Percentiles rank a stretch among this genome's conserved stretches.
phyloP scores from a whole-genome alignment of 2,329 filamentous ascomycete species.

The Aspergillus sp. region DNA sequence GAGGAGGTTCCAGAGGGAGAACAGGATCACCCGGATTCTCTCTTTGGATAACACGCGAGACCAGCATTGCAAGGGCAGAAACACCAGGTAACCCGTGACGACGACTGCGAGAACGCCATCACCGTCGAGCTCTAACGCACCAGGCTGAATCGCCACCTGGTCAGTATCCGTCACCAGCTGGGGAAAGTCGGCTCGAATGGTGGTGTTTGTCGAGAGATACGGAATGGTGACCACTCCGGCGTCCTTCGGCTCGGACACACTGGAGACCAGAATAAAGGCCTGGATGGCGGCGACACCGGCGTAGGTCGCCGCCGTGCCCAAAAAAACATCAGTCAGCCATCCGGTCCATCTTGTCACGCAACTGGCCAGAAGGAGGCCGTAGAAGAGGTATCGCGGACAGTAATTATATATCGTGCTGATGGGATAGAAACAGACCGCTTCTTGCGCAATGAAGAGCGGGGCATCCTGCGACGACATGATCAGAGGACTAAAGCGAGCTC shows the following conservation, averaged over 20 bases:
- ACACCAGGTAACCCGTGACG: conserved; percentile 33
- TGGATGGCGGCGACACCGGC: conserved; percentile 32
- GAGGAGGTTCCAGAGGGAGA: conserved; percentile 29
- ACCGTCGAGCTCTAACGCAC: conserved; percentile 29
- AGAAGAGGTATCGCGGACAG: conserved; percentile 35
- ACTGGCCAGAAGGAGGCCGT: conserved; percentile 26
- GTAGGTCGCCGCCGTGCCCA: conserved; percentile 33
- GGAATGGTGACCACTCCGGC: conserved; percentile 23
- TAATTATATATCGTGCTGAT: conserved; percentile 34
- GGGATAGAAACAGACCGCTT: conserved; percentile 31
- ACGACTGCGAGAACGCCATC: conserved; percentile 35
- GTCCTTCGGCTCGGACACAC: conserved; percentile 3
- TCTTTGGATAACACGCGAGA: conserved; percentile 27
- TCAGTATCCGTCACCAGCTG: conserved; percentile 20
- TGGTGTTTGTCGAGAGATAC: conserved; percentile 15
- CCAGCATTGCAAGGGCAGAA: conserved; percentile 34
- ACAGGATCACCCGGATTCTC: conserved; percentile 25
- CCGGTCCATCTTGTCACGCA: conserved; percentile 30
- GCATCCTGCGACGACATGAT: not conserved
- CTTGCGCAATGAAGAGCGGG: conserved; percentile 27
- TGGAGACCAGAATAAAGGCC: conserved; percentile 30
- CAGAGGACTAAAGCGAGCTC: not conserved
- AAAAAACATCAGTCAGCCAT: conserved; percentile 31
- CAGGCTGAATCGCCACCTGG: conserved; percentile 24
- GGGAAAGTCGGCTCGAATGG: conserved; percentile 16